phyloP scores from a whole-genome alignment of 2,329 filamentous ascomycete species.

The Fusarium sp. region DNA sequence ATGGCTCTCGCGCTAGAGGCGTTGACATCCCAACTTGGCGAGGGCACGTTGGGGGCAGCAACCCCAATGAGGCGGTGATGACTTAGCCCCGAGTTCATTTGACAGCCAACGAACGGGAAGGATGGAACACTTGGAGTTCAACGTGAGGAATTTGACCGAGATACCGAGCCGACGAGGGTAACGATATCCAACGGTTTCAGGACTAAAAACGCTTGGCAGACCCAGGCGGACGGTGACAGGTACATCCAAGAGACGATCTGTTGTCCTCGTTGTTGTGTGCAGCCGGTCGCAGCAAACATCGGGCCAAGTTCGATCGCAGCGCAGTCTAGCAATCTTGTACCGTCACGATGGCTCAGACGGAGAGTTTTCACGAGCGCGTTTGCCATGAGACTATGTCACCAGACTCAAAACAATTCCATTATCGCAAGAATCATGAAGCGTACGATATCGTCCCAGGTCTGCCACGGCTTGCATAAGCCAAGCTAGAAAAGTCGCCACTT shows the following conservation, averaged over 20 bases:
- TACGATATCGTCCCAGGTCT: background rate
- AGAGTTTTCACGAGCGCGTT: background rate
- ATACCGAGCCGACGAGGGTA: slow-evolving; percentile 20
- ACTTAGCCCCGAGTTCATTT: background rate
- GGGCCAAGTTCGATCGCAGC: too few relatives aligned
- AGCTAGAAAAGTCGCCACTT: slow-evolving; percentile 7
- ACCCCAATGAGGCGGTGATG: slow-evolving; percentile 21
- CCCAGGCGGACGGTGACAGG: background rate
- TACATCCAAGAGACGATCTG: background rate
- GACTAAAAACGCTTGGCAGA: background rate
- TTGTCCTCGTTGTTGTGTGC: too few relatives aligned
- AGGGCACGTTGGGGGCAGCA: slow-evolving; percentile 18
- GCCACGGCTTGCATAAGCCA: slow-evolving; percentile 4
- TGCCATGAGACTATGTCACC: background rate
- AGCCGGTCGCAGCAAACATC: background rate
- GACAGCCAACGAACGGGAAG: background rate
- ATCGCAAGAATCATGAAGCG: background rate
- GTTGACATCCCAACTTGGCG: background rate
- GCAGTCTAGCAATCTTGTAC: background rate
- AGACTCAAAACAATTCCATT: too few relatives aligned
- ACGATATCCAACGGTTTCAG: background rate
- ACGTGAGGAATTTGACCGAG: slow-evolving; percentile 17
- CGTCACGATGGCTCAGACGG: background rate
- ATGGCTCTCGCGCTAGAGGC: background rate
- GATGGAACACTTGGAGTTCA: slow-evolving; percentile 8